These are phyloP conservation scores for Vigna unguiculata DNA, from an alignment of 306 rosid species.

Conservation along the genomic window DNA sequence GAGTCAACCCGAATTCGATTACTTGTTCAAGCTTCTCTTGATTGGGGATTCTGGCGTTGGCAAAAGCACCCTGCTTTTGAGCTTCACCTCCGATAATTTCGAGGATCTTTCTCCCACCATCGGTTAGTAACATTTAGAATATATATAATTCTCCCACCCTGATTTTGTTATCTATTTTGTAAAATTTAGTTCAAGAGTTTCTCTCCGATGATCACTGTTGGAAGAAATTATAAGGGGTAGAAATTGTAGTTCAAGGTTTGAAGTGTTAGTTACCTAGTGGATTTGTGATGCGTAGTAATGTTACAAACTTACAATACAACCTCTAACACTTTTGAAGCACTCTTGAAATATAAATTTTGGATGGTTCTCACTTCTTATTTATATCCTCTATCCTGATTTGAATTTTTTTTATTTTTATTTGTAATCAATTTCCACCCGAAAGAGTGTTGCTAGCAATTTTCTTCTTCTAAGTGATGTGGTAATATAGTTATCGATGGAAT, in stretches of 20 bases:
- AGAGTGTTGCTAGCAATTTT: too few relatives aligned
- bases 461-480: neutral
- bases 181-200: neutral
- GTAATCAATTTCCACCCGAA: too few relatives aligned
- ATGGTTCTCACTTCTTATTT: too few relatives aligned
- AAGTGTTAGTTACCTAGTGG: neutral
- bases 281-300: neutral
- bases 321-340: neutral
- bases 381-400: too few relatives aligned
- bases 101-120: constrained; percentile 92
- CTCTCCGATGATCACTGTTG: neutral
- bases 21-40: constrained; percentile 78
- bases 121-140: constrained; percentile 47
- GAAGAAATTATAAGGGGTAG: neutral
- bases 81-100: constrained; percentile 70
- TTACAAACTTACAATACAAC: neutral
- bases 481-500: neutral
- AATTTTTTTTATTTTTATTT: too few relatives aligned
- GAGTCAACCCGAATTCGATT: constrained; percentile 70
- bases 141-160: too few relatives aligned
- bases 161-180: neutral
- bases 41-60: constrained; percentile 93
- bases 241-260: neutral
- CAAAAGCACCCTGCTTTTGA: constrained; percentile 77
- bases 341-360: too few relatives aligned